Conservation (phyloP, 1,284 basidiomycete species). For the Tilletia horrida region DNA sequence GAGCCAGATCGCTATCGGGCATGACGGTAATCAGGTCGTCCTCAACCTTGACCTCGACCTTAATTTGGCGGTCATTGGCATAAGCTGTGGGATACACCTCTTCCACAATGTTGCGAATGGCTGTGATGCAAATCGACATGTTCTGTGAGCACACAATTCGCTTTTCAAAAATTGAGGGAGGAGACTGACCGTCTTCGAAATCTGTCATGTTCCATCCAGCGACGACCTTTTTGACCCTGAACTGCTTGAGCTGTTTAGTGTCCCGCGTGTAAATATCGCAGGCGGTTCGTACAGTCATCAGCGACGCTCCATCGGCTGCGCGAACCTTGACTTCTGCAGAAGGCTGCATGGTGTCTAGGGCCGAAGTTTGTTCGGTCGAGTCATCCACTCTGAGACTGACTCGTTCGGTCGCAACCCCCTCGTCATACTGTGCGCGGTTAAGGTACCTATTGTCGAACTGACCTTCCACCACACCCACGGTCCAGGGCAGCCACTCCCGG, state of each 20-base stretch:
- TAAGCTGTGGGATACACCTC: conserved; percentile 4
- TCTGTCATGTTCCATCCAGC: conserved; percentile 3
- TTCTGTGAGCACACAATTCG: too few species aligned
- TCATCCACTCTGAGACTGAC: background rate
- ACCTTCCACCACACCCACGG: background rate
- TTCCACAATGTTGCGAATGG: background rate
- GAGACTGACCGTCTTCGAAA: conserved; percentile 4
- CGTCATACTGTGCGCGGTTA: background rate
- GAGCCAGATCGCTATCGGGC: background rate
- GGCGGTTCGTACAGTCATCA: background rate
- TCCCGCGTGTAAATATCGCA: background rate
- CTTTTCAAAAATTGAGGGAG: too few species aligned
- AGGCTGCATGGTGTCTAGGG: background rate
- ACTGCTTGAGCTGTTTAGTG: conserved; percentile 4
- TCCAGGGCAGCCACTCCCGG: background rate
- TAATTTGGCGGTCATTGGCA: background rate
- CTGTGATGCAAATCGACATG: background rate
- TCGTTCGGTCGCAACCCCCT: conserved; percentile 1
- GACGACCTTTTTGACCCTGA: conserved; percentile 11
- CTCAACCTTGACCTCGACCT: background rate
- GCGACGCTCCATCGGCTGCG: background rate
- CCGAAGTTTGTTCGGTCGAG: background rate
- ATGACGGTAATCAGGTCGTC: background rate
- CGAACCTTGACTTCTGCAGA: conserved; percentile 9
- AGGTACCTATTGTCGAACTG: background rate